Evolutionary conservation across 1,284 basidiomycete genomes (phyloP).

Genomic region (Ustilago loliicola): DNA sequence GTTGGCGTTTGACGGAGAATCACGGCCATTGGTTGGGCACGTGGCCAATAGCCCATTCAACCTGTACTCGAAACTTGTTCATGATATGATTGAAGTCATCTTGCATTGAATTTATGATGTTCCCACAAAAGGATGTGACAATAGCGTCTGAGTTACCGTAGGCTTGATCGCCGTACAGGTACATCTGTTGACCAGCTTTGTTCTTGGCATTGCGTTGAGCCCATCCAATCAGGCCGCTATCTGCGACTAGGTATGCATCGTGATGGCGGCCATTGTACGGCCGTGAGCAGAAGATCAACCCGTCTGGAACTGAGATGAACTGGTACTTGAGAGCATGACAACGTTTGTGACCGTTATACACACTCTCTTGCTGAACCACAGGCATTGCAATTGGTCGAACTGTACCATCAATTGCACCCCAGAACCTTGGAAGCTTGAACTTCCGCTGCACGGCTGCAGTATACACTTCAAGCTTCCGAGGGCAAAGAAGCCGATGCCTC

Average conservation of each 20-base stretch:
- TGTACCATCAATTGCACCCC: slow-evolving; percentile 15
- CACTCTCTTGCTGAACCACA: background rate
- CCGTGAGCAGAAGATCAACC: slow-evolving; percentile 9
- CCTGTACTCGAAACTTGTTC: slow-evolving; percentile 7
- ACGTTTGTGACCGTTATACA: slow-evolving; percentile 18
- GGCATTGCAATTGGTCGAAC: slow-evolving; percentile 13
- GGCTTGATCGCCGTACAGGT: background rate
- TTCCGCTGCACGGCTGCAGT: slow-evolving; percentile 9
- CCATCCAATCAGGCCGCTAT: background rate
- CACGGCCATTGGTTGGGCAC: background rate
- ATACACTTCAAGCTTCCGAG: slow-evolving; percentile 5
- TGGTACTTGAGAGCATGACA: slow-evolving; percentile 16
- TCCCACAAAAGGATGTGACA: background rate
- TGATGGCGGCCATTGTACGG: background rate
- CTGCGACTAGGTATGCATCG: background rate
- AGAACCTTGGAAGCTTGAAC: slow-evolving; percentile 5
- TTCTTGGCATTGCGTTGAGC: slow-evolving; percentile 1
- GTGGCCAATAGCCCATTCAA: background rate
- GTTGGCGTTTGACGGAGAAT: background rate
- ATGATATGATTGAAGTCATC: background rate
- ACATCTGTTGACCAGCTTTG: background rate
- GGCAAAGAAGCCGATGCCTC: background rate
- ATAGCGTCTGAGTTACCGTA: background rate
- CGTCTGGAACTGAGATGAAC: slow-evolving; percentile 10
- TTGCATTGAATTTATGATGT: slow-evolving; percentile 5